Evolutionary conservation across 108 stramenopile species (phyloP).

Genomic region (Pseudonitzschia pungens): DNA sequence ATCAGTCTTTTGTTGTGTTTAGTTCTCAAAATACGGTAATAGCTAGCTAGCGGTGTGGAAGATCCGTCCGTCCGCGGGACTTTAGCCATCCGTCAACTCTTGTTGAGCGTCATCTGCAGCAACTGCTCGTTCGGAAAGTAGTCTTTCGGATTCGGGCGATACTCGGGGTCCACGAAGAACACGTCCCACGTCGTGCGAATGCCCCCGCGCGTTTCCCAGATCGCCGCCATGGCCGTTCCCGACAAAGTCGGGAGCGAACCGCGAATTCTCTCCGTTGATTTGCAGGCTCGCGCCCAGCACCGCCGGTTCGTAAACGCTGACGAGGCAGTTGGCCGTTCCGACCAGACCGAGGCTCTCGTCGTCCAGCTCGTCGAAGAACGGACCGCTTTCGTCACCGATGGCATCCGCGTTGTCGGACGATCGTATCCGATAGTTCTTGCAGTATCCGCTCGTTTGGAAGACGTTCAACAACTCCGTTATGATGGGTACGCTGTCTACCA

Average conservation of each 20-base stretch:
- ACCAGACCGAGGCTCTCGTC: slow-evolving; percentile 56
- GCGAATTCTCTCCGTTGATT: slow-evolving; percentile 79
- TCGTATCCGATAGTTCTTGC: slow-evolving; percentile 39
- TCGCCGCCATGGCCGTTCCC: slow-evolving; percentile 71
- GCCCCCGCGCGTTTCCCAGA: slow-evolving; percentile 60
- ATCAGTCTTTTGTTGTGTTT: too few species aligned
- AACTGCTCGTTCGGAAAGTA: slow-evolving; percentile 83
- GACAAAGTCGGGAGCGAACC: slow-evolving; percentile 79
- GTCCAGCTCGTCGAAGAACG: slow-evolving; percentile 75
- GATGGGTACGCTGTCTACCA: slow-evolving; percentile 49
- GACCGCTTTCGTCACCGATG: slow-evolving; percentile 26
- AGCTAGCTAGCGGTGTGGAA: too few species aligned
- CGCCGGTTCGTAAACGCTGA: slow-evolving; percentile 68
- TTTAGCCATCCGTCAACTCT: not conserved
- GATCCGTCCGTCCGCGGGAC: too few species aligned
- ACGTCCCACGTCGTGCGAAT: slow-evolving; percentile 59
- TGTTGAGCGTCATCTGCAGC: slow-evolving; percentile 57
- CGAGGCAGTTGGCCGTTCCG: slow-evolving; percentile 64
- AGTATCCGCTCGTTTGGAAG: slow-evolving; percentile 52
- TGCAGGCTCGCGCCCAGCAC: slow-evolving; percentile 71
- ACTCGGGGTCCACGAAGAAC: slow-evolving; percentile 84
- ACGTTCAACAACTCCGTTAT: slow-evolving; percentile 49
- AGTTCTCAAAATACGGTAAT: too few species aligned
- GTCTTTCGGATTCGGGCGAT: slow-evolving; percentile 88
- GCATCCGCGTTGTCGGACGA: slow-evolving; percentile 19